These are phyloP conservation scores for Apiotrichum porosum DNA, from an alignment of 1,284 basidiomycete genomes.

Conservation along the genomic window DNA sequence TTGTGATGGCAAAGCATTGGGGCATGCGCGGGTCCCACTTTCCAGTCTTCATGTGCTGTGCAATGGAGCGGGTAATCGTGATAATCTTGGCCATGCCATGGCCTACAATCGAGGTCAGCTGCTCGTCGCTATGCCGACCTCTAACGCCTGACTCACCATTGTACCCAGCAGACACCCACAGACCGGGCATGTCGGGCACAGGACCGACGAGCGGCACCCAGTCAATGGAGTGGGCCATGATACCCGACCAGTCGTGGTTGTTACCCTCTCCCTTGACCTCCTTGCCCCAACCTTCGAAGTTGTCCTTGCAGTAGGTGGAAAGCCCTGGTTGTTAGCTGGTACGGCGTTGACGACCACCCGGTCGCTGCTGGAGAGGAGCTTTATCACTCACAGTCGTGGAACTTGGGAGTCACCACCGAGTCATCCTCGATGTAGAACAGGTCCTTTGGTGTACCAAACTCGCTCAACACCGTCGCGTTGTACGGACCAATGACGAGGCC, in stretches of 20 bases:
- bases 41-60: constrained; percentile 14
- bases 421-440: constrained; percentile 20
- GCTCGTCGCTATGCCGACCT: too few relatives aligned
- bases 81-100: constrained; percentile 27
- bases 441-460: constrained; percentile 7
- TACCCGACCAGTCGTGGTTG: constrained; percentile 24
- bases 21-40: constrained; percentile 17
- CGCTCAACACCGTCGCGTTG: background rate
- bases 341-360: constrained; percentile 8
- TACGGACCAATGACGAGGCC: constrained; percentile 25
- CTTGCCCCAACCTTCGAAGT: constrained; percentile 22
- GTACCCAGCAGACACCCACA: constrained; percentile 21
- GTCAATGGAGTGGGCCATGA: constrained; percentile 28
- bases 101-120: too few relatives aligned
- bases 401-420: constrained; percentile 8
- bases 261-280: constrained; percentile 24
- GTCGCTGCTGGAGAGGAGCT: constrained; percentile 10
- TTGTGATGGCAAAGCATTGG: background rate
- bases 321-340: constrained; percentile 19
- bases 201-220: constrained; percentile 24
- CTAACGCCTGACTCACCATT: too few relatives aligned
- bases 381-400: background rate
- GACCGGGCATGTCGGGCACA: constrained; percentile 17
- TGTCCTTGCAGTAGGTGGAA: constrained; percentile 14
- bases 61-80: constrained; percentile 15